These are phyloP conservation scores for Fagopyrum tataricum DNA, from an alignment of 148 eudicot species.

Conservation along the genomic window DNA sequence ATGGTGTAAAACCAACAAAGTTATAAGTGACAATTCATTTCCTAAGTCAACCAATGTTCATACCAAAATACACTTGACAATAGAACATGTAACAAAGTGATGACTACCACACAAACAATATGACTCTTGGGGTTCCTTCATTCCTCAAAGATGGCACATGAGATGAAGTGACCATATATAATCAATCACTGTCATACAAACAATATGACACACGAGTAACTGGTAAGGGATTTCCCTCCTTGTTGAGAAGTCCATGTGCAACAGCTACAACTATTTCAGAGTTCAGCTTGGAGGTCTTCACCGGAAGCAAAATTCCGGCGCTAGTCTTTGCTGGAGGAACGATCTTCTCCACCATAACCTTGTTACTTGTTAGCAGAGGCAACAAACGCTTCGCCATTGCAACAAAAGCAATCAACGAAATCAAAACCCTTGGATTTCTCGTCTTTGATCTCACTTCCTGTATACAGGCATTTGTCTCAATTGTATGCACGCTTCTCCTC, in stretches of 20 bases:
- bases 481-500: too few species aligned
- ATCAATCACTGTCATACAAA: too few species aligned
- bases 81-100: not conserved
- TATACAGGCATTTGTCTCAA: too few species aligned
- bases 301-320: constrained; percentile 47
- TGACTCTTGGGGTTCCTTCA: not conserved
- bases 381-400: constrained; percentile 35
- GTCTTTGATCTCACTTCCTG: too few species aligned
- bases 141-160: not conserved
- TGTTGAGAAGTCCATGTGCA: constrained; percentile 55
- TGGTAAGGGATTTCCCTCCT: constrained; percentile 47
- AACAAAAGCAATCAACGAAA: not conserved
- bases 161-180: not conserved
- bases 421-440: too few species aligned
- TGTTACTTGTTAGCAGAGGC: constrained; percentile 39
- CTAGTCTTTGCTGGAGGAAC: too few species aligned
- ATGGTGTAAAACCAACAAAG: not conserved
- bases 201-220: too few species aligned
- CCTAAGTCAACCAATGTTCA: not conserved
- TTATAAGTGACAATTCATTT: not conserved
- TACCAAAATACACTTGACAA: not conserved
- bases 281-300: constrained; percentile 37
- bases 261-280: constrained; percentile 78
- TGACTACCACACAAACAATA: not conserved
- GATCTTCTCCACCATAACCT: constrained; percentile 33